Evolutionary conservation across 192 early-diverging fungal genomes (phyloP).

Genomic region (Mortierella alpina): DNA sequence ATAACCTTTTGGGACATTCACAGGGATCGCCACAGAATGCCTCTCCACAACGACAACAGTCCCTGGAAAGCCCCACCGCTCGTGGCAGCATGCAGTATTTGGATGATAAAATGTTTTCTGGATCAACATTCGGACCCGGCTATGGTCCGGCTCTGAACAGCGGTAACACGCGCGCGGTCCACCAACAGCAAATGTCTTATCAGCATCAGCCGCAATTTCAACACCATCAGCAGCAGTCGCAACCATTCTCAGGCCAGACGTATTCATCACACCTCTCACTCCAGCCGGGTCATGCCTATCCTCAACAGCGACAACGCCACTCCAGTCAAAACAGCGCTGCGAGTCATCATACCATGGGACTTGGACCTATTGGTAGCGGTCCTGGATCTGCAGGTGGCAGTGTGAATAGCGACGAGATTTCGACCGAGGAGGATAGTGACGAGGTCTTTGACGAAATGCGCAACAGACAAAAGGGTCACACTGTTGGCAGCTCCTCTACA

Average conservation of each 20-base stretch:
- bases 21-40: conserved; percentile 9
- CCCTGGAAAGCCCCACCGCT: conserved; percentile 1
- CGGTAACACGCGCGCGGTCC: conserved; percentile 6
- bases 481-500: neutral
- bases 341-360: conserved; percentile 49
- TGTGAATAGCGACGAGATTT: conserved; percentile 46
- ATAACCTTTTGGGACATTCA: conserved; percentile 14
- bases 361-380: conserved; percentile 46
- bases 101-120: conserved; percentile 35
- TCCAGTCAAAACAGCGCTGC: conserved; percentile 53
- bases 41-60: conserved; percentile 11
- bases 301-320: conserved; percentile 49
- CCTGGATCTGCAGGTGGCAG: conserved; percentile 47
- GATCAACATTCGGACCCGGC: conserved; percentile 34
- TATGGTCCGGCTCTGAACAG: conserved; percentile 49
- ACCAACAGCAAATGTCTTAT: conserved; percentile 20
- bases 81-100: conserved; percentile 31
- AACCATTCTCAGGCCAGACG: conserved; percentile 13
- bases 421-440: conserved; percentile 52
- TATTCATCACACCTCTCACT: conserved; percentile 31
- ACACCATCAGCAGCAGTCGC: conserved; percentile 16
- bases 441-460: conserved; percentile 53
- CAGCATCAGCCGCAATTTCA: neutral
- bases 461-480: conserved; percentile 35
- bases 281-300: conserved; percentile 16